phyloP scores from a whole-genome alignment of 768 basidiomycete genomes.

The Hypholoma fasciculare region DNA sequence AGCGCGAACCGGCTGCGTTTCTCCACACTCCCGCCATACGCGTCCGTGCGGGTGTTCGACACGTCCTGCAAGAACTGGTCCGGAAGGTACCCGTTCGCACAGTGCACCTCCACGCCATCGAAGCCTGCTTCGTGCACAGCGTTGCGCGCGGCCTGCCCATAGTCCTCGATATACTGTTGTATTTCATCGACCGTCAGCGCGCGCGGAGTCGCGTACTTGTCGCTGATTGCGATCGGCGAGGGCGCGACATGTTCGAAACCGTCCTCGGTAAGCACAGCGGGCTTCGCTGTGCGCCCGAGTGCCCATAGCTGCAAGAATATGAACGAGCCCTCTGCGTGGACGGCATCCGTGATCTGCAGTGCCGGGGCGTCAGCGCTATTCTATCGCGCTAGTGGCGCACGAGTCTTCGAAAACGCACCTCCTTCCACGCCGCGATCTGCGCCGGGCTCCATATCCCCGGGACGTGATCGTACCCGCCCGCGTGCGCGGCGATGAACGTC shows the following conservation, averaged over 20 bases:
- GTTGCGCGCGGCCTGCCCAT: constrained; percentile 54
- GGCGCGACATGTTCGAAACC: constrained; percentile 34
- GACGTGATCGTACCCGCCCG: constrained; percentile 33
- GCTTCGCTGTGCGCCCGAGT: constrained; percentile 39
- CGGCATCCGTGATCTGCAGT: constrained; percentile 3
- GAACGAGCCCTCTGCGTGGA: constrained; percentile 5
- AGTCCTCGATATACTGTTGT: constrained; percentile 48
- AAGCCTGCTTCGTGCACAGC: constrained; percentile 62
- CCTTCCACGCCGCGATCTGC: constrained; percentile 54
- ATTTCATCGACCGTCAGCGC: constrained; percentile 50
- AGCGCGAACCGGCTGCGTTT: constrained; percentile 57
- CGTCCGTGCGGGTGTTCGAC: constrained; percentile 59
- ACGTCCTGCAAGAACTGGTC: constrained; percentile 65
- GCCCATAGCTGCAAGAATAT: constrained; percentile 7
- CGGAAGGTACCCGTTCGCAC: constrained; percentile 47
- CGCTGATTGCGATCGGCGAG: constrained; percentile 27
- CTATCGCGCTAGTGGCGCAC: neutral
- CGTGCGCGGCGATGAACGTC: constrained; percentile 48
- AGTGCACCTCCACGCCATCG: constrained; percentile 58
- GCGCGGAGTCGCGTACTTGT: constrained; percentile 28
- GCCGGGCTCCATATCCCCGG: constrained; percentile 52
- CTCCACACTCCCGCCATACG: constrained; percentile 69
- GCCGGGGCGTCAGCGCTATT: neutral
- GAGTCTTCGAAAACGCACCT: constrained; percentile 22
- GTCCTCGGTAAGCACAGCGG: constrained; percentile 35